phyloP scores from a whole-genome alignment of 106 monocot species.

The Dendrobium chrysotoxum region DNA sequence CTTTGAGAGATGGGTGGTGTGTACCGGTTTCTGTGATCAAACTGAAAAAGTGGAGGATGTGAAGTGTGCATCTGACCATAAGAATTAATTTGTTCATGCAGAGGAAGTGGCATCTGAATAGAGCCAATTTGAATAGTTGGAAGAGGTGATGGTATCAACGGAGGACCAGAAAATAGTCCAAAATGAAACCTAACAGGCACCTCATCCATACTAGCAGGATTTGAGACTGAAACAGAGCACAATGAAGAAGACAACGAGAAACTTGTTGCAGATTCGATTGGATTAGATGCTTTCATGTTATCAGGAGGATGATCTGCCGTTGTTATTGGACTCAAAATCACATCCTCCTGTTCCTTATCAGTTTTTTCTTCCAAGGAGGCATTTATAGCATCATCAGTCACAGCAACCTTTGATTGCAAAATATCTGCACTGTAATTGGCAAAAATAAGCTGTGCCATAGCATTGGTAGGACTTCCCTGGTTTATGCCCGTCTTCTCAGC shows the following conservation, averaged over 20 bases:
- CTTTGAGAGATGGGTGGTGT: conserved; percentile 50
- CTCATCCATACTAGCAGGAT: conserved; percentile 37
- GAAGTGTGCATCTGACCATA: conserved; percentile 56
- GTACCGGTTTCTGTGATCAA: conserved; percentile 60
- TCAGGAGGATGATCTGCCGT: conserved; percentile 4
- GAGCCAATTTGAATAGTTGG: conserved; percentile 98
- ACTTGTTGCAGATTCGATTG: conserved; percentile 7
- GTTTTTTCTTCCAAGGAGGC: conserved; percentile 21
- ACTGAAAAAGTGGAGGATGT: conserved; percentile 58
- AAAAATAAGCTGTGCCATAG: conserved; percentile 8
- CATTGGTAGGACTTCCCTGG: conserved; percentile 6
- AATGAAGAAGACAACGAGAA: conserved; percentile 17
- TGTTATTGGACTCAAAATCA: conserved; percentile 33
- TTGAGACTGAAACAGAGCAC: conserved; percentile 23
- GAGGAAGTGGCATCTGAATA: conserved; percentile 93
- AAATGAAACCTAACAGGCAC: conserved; percentile 68
- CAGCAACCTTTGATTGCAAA: conserved; percentile 10
- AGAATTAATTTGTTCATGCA: conserved; percentile 53
- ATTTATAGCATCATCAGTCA: conserved; percentile 8
- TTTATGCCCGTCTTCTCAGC: conserved; percentile 9
- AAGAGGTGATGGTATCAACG: conserved; percentile 87
- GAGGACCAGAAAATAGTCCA: conserved; percentile 91
- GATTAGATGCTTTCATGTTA: conserved; percentile 9
- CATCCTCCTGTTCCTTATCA: conserved; percentile 41
- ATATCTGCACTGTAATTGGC: conserved; percentile 9